Evolutionary conservation across 1,284 basidiomycete genomes (phyloP).

Genomic region (Papiliotrema nemorosa): DNA sequence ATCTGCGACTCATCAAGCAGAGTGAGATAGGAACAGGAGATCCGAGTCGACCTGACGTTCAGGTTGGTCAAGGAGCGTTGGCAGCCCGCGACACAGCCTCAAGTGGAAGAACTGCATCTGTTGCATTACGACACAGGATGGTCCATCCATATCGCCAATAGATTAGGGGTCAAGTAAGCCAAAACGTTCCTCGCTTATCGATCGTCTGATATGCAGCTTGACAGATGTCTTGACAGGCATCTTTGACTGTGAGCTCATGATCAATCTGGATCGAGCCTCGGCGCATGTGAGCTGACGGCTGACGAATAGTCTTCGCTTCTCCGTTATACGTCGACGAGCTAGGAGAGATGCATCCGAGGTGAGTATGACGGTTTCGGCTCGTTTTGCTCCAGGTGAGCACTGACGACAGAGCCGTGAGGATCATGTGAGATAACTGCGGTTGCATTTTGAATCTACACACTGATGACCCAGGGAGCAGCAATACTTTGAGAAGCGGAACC

Average conservation of each 20-base stretch:
- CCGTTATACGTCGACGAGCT: constrained; percentile 30
- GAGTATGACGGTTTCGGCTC: background rate
- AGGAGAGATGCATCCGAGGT: constrained; percentile 31
- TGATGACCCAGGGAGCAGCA: constrained; percentile 24
- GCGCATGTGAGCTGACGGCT: background rate
- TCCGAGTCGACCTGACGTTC: background rate
- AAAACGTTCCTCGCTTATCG: background rate
- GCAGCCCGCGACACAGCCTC: constrained; percentile 26
- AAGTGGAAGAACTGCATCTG: constrained; percentile 25
- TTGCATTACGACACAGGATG: constrained; percentile 21
- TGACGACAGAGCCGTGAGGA: constrained; percentile 20
- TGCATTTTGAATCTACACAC: background rate
- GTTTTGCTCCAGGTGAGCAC: background rate
- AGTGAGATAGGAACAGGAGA: background rate
- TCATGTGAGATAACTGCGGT: constrained; percentile 15
- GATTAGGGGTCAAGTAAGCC: constrained; percentile 25
- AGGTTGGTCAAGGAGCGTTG: constrained; percentile 25
- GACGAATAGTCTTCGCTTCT: constrained; percentile 19
- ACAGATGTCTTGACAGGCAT: constrained; percentile 25
- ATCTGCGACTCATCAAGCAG: background rate
- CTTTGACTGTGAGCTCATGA: constrained; percentile 30
- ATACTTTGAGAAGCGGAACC: constrained; percentile 24
- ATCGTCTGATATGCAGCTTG: constrained; percentile 10
- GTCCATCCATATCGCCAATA: constrained; percentile 21
- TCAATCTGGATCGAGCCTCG: background rate